Percentiles rank a stretch among this genome's conserved stretches.
phyloP scores from a whole-genome alignment of 805 yeast species.

The Candida montana region DNA sequence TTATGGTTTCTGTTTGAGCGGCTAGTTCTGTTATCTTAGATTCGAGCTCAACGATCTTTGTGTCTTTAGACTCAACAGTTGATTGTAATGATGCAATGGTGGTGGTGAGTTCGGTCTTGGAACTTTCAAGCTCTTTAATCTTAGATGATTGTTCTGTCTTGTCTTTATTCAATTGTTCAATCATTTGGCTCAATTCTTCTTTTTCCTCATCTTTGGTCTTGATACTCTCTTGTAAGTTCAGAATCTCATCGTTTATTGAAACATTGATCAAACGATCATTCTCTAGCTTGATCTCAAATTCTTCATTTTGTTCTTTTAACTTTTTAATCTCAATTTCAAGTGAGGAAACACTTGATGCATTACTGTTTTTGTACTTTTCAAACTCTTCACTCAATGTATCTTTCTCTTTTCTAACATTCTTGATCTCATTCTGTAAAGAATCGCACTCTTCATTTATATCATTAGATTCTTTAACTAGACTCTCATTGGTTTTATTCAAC shows the following conservation, averaged over 20 bases:
- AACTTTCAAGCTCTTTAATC: conserved; percentile 8
- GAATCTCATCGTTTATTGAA: conserved; percentile 35
- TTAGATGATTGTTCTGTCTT: conserved; percentile 15
- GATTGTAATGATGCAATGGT: no score
- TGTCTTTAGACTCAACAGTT: no score
- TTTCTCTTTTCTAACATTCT: conserved; percentile 32
- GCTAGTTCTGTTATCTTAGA: conserved; percentile 5
- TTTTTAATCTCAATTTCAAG: conserved; percentile 36
- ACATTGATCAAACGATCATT: conserved; percentile 29
- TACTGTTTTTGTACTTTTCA: conserved; percentile 36
- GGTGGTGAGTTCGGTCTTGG: no score
- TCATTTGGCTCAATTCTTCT: background rate
- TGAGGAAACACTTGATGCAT: background rate
- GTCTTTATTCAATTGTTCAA: background rate
- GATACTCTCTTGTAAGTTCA: conserved; percentile 20
- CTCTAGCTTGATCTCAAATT: conserved; percentile 31
- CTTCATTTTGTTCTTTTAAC: conserved; percentile 34
- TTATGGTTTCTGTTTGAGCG: conserved; percentile 20
- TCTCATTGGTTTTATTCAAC: conserved; percentile 26
- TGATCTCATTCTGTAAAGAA: conserved; percentile 4
- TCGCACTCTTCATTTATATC: conserved; percentile 8
- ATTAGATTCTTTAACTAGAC: conserved; percentile 2
- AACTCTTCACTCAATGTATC: conserved; percentile 49
- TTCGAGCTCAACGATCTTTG: no score
- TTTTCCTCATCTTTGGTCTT: conserved; percentile 1